Evolutionary conservation across 2,329 filamentous ascomycete species (phyloP), one percentile per base, ranked within the genome.

Genomic region (Metarhizium album): DNA sequence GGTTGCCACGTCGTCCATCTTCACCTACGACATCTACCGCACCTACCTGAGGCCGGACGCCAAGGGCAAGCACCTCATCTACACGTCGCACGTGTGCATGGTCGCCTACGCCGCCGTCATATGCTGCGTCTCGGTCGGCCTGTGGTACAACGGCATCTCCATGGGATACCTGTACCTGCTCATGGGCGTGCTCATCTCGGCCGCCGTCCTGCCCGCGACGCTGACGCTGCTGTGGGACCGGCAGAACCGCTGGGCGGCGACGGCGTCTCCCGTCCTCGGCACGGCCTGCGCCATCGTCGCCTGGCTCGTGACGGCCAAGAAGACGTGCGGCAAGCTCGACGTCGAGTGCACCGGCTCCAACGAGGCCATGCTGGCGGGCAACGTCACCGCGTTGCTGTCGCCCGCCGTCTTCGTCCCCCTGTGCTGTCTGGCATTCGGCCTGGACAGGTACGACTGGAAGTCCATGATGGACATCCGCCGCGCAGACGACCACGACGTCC

Each of bases 141-240:
- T 93, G 0, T 80, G 73, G 64, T 85, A 86, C 55, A 82, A 80
- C 2, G 83, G 85, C 20, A 86, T 95, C 54, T 84, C 80, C 11
- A 93, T 95, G 87, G 90, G 89, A 11, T 94, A 90, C 60, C 74
- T 94, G 3, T 94, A 94, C 62, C 72, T 95, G 1, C 79, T 95
- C 62, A 95, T 95, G 90, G 90, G 90, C 7, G 86, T 90, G 47
- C 87, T 95, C 60, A 93, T 95, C 62, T 89, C 84, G 0, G 81
- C 86, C 0, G 90, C 88, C 3, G 89, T 95, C 3, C 76, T 95
- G 13, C 90, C 90, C 0, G 87, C 88, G 0, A 84, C 87, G 0
- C 71, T 95, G 55, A 87, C 88, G 0, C 76, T 95, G 0, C 74
- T 90, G 53, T 95, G 89, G 88, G 79, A 78, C 47, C 80, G 84